phyloP scores from a whole-genome alignment of 164 flowering plant species.

The Magnolia kwangsiensis region DNA sequence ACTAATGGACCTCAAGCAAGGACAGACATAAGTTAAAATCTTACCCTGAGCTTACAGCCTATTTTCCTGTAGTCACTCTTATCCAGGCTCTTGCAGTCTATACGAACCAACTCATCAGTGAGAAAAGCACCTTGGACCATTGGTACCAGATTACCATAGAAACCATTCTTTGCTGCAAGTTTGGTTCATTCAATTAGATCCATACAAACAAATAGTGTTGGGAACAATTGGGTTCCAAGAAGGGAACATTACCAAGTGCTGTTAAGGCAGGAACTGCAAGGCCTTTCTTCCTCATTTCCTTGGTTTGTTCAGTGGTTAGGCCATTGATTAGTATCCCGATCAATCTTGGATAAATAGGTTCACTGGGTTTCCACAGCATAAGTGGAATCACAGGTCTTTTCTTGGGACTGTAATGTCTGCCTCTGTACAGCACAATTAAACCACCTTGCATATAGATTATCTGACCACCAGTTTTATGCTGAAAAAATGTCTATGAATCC shows the following conservation, averaged over 20 bases:
- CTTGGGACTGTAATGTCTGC: constrained; percentile 71
- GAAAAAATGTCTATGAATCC: neutral
- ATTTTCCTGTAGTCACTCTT: constrained; percentile 87
- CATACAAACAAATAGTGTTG: neutral
- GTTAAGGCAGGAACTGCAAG: constrained; percentile 66
- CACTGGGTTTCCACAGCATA: constrained; percentile 96
- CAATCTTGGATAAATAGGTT: constrained; percentile 83
- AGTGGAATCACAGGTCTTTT: constrained; percentile 77
- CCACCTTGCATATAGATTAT: constrained; percentile 80
- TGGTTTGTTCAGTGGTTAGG: constrained; percentile 76
- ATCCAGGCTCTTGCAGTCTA: constrained; percentile 79
- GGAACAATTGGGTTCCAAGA: constrained; percentile 1
- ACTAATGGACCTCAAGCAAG: neutral
- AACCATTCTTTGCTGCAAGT: constrained; percentile 85
- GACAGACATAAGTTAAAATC: neutral
- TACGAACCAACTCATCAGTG: constrained; percentile 68
- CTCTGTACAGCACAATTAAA: constrained; percentile 71
- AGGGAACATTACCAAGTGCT: constrained; percentile 55
- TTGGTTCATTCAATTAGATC: neutral
- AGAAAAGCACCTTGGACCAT: constrained; percentile 96
- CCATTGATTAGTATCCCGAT: constrained; percentile 81
- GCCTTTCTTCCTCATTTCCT: constrained; percentile 86
- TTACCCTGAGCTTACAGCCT: constrained; percentile 89
- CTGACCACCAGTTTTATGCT: constrained; percentile 83
- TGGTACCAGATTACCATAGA: constrained; percentile 78